Evolutionary conservation across 2,329 filamentous ascomycete species (phyloP), one percentile per base, ranked within the genome.

Genomic region (Talaromyces pinophilus): DNA sequence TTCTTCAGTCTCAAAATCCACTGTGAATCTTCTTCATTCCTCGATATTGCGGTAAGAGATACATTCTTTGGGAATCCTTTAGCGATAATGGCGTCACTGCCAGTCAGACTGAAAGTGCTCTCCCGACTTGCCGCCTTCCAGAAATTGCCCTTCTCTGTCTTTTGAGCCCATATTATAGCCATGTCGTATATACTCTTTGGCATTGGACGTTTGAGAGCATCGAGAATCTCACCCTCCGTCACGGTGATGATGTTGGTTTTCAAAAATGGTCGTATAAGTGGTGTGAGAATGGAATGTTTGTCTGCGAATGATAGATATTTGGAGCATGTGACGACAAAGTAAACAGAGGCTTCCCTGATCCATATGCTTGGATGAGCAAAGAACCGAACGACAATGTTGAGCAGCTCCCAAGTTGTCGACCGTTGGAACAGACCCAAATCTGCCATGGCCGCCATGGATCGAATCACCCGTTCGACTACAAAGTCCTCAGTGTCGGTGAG

Each of bases 291-390:
- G 69, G 93, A 97, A 72, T 91, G 88, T 46, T 90, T 86, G 76
- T 98, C 94, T 2, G 94, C 92, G 25, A 86, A 81, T 0, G 92
- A 91, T 17, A 98, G 78, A 72, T 90, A 93, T 66, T 84, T 89
- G 1, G 91, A 89, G 0, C 92, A 87, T 64, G 90, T 88, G 2
- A 92, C 88, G 44, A 98, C 82, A 71, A 97, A 96, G 69, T 94
- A 89, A 7, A 91, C 87, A 2, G 94, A 90, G 10, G 94, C 92
- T 79, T 98, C 94, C 44, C 94, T 88, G 63, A 99, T 93, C 94
- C 95, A 99, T 8, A 92, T 82, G 71, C 97, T 98, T 0, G 95
- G 95, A 75, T 99, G 95, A 83, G 97, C 89, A 13, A 93, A 89
- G 73, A 98, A 97, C 3, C 93, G 88, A 6, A 87, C 89, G 15